These are phyloP conservation scores for Cyclostephanos tholiformis DNA, from an alignment of 108 stramenopile genomes.

Conservation along the genomic window DNA sequence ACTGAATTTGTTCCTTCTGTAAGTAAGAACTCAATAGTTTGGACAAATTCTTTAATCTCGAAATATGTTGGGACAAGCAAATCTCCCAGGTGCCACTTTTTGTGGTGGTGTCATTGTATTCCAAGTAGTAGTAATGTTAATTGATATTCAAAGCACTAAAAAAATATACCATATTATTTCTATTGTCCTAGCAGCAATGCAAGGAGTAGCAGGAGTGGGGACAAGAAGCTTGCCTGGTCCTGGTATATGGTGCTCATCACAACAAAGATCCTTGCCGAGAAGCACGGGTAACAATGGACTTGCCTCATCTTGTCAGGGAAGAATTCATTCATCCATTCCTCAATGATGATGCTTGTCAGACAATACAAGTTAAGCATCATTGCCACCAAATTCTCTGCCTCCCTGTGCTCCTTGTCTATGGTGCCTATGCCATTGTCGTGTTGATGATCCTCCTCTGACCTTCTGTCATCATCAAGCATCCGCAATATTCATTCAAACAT, in stretches of 20 bases:
- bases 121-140: too few species aligned
- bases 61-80: too few species aligned
- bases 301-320: constrained; percentile 31
- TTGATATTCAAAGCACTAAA: too few species aligned
- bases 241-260: constrained; percentile 37
- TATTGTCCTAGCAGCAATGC: too few species aligned
- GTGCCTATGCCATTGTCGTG: neutral
- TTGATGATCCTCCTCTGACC: neutral
- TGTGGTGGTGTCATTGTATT: too few species aligned
- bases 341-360: constrained; percentile 21
- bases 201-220: constrained; percentile 32
- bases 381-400: neutral
- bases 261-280: constrained; percentile 46
- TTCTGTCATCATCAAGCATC: neutral
- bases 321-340: too few species aligned
- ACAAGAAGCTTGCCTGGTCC: constrained; percentile 19
- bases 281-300: constrained; percentile 32
- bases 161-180: too few species aligned
- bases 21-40: too few species aligned
- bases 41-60: too few species aligned
- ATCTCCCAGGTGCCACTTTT: too few species aligned
- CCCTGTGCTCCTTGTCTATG: too few species aligned
- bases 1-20: too few species aligned
- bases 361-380: constrained; percentile 10
- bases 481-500: neutral